Evolutionary conservation across 2,329 filamentous ascomycete genomes (phyloP).

Genomic region (Rutstroemia sp.): DNA sequence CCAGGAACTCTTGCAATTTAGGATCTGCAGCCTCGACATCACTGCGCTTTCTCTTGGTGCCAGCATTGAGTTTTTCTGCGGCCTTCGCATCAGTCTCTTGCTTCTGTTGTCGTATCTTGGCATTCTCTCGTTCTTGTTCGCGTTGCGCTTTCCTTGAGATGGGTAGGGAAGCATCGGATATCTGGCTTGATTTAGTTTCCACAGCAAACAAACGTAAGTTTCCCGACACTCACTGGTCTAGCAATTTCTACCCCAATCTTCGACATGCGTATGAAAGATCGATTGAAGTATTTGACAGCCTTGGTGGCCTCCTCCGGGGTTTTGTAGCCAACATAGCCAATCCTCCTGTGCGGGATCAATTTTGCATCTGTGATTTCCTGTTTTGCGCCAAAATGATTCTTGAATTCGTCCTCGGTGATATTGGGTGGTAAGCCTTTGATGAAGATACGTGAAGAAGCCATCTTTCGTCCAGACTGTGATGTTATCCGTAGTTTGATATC

Average conservation of each 20-base stretch:
- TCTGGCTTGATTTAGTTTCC: conserved; percentile 16
- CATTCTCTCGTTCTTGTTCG: conserved; percentile 27
- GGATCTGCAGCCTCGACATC: conserved; percentile 56
- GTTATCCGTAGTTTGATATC: background rate
- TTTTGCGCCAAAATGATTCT: conserved; percentile 76
- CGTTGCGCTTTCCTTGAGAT: conserved; percentile 33
- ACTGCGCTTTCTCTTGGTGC: conserved; percentile 59
- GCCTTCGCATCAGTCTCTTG: conserved; percentile 18
- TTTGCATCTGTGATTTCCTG: conserved; percentile 83
- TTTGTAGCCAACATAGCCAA: conserved; percentile 94
- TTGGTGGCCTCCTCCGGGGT: conserved; percentile 69
- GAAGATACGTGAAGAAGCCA: conserved; percentile 59
- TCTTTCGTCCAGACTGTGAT: conserved; percentile 1
- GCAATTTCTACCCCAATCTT: conserved; percentile 87
- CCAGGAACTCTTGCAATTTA: conserved; percentile 79
- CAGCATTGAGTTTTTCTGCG: conserved; percentile 32
- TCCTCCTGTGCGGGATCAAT: conserved; percentile 79
- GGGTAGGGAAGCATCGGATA: conserved; percentile 31
- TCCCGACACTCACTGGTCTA: conserved; percentile 55
- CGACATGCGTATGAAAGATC: conserved; percentile 90
- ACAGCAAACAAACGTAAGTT: background rate
- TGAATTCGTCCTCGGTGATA: conserved; percentile 77
- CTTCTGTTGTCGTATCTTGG: conserved; percentile 16
- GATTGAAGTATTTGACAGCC: conserved; percentile 93
- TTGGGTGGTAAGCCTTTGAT: conserved; percentile 79